These are phyloP conservation scores for Tilletia caries DNA, from an alignment of 1,284 basidiomycete species.

Conservation along the genomic window DNA sequence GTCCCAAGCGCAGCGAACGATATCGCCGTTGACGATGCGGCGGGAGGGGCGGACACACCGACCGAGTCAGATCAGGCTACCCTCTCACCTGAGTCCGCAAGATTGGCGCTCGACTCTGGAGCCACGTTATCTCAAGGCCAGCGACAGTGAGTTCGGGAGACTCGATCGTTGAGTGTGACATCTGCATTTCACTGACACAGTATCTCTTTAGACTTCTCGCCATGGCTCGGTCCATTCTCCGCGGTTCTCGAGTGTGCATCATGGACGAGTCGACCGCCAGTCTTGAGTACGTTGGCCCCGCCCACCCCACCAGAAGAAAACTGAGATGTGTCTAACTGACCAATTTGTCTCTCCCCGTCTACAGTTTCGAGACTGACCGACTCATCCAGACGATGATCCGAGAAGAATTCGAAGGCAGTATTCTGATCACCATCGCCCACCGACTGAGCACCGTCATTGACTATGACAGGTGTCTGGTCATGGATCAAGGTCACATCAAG, in stretches of 20 bases:
- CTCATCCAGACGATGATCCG: slow-evolving; percentile 73
- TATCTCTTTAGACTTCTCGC: slow-evolving; percentile 55
- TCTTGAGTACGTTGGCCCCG: slow-evolving; percentile 48
- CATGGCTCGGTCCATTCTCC: slow-evolving; percentile 46
- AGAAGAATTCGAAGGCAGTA: slow-evolving; percentile 67
- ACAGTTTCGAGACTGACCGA: slow-evolving; percentile 33
- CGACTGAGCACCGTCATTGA: slow-evolving; percentile 15
- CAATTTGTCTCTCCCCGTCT: too few species aligned
- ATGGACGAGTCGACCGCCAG: slow-evolving; percentile 52
- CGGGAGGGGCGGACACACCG: neutral
- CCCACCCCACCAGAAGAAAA: neutral
- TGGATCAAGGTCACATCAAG: slow-evolving; percentile 12
- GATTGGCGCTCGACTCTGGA: slow-evolving; percentile 29
- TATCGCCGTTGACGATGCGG: slow-evolving; percentile 22
- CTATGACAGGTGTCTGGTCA: slow-evolving; percentile 13
- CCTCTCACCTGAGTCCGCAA: neutral
- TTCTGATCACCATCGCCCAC: slow-evolving; percentile 12
- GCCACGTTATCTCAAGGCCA: slow-evolving; percentile 49
- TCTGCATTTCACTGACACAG: slow-evolving; percentile 55
- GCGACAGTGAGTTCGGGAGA: slow-evolving; percentile 25
- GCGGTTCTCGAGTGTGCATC: slow-evolving; percentile 42
- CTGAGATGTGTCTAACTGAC: too few species aligned
- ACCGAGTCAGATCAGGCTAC: neutral
- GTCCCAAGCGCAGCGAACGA: slow-evolving; percentile 26
- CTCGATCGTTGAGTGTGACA: neutral